Conservation (phyloP, 805 yeast genomes). For the Saturnispora hagleri region DNA sequence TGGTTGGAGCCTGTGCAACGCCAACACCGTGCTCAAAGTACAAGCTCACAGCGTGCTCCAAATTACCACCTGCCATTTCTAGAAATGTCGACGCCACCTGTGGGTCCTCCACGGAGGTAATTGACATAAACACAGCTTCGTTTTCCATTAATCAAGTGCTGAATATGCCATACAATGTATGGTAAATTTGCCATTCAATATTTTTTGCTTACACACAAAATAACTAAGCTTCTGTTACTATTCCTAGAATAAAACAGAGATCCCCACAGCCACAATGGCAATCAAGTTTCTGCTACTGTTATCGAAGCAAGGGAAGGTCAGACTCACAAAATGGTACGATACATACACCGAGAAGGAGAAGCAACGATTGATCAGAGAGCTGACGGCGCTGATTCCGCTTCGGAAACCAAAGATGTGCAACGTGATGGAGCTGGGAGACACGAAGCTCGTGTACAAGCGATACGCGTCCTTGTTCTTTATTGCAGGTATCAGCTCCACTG, state of each 20-base stretch:
- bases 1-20: conserved; percentile 8
- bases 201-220: neutral
- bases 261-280: conserved; percentile 39
- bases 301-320: conserved; percentile 91
- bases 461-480: conserved; percentile 91
- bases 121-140: conserved; percentile 63
- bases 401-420: conserved; percentile 94
- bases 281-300: conserved; percentile 72
- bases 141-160: conserved; percentile 33
- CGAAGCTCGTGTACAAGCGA: conserved; percentile 81
- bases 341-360: conserved; percentile 81
- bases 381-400: conserved; percentile 75
- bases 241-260: neutral
- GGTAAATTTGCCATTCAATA: neutral
- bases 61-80: conserved; percentile 65
- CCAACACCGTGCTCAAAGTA: conserved; percentile 60
- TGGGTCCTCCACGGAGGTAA: conserved; percentile 66
- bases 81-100: conserved; percentile 66
- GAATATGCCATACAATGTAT: neutral
- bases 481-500: conserved; percentile 73
- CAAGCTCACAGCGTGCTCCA: conserved; percentile 78
- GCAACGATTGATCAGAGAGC: conserved; percentile 71
- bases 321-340: conserved; percentile 89
- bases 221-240: no score
- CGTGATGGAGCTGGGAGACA: conserved; percentile 75